These are phyloP conservation scores for Epichloe gansuensis DNA, from an alignment of 2,329 filamentous ascomycete genomes.

Conservation along the genomic window DNA sequence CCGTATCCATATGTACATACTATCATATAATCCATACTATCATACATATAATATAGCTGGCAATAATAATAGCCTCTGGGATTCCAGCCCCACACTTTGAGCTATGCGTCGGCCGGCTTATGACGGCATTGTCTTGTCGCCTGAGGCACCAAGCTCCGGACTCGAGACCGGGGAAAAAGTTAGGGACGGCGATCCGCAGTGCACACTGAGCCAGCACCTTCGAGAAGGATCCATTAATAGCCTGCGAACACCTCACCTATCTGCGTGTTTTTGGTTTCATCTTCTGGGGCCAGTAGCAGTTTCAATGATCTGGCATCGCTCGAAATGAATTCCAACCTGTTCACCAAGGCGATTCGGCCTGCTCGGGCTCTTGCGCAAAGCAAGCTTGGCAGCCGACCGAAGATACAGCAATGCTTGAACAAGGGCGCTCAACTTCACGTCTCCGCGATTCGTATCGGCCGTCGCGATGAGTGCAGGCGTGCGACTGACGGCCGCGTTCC, in stretches of 20 bases:
- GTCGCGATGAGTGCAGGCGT: constrained; percentile 11
- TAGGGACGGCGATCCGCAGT: background rate
- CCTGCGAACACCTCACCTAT: background rate
- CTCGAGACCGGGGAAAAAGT: constrained; percentile 14
- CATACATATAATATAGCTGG: too few relatives aligned
- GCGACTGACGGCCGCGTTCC: constrained; percentile 9
- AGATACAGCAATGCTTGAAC: constrained; percentile 27
- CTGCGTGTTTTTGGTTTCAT: background rate
- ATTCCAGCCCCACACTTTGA: too few relatives aligned
- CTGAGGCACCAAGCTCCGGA: constrained; percentile 15
- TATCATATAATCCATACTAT: too few relatives aligned
- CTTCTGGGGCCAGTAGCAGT: background rate
- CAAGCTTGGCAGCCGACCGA: constrained; percentile 26
- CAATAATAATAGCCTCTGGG: too few relatives aligned
- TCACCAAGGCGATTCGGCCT: constrained; percentile 34
- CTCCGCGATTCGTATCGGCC: constrained; percentile 12
- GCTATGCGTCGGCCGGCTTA: constrained; percentile 9
- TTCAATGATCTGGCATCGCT: constrained; percentile 18
- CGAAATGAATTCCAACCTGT: constrained; percentile 35
- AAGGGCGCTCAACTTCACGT: constrained; percentile 26
- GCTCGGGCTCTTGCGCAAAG: constrained; percentile 33
- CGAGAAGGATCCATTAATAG: constrained; percentile 8
- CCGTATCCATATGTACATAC: too few relatives aligned
- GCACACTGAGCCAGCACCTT: background rate
- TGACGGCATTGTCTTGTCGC: constrained; percentile 17